Evolutionary conservation across 2,329 filamentous ascomycete species (phyloP).

Genomic region (Alternaria dauci): DNA sequence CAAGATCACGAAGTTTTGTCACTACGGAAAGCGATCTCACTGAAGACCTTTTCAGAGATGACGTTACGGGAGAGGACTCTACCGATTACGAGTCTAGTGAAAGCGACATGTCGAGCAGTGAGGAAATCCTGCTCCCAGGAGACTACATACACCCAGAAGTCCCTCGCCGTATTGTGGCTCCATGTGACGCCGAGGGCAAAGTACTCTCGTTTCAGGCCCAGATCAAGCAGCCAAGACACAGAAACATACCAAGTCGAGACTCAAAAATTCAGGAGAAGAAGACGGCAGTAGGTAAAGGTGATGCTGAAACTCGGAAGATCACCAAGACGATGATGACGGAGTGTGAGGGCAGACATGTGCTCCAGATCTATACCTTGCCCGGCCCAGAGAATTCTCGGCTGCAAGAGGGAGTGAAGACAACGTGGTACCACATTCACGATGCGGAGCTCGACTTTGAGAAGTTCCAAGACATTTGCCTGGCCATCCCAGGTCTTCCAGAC

Average conservation of each 20-base stretch:
- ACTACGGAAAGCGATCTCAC: neutral
- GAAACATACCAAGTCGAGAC: neutral
- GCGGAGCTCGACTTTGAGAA: conserved; percentile 33
- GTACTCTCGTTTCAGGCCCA: conserved; percentile 32
- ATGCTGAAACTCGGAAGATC: conserved; percentile 36
- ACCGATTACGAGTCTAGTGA: neutral
- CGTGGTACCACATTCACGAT: conserved; percentile 40
- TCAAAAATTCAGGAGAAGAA: neutral
- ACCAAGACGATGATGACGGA: conserved; percentile 30
- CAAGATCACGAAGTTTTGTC: neutral
- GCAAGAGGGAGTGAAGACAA: conserved; percentile 17
- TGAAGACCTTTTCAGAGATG: neutral
- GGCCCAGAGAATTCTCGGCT: conserved; percentile 29
- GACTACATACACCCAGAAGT: too few species aligned
- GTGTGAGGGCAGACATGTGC: conserved; percentile 23
- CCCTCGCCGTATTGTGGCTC: conserved; percentile 7
- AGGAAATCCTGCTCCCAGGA: neutral
- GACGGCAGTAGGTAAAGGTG: neutral
- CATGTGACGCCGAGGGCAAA: conserved; percentile 36
- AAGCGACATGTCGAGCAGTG: neutral
- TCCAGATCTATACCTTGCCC: conserved; percentile 34
- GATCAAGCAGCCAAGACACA: conserved; percentile 8
- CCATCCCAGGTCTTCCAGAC: conserved; percentile 27
- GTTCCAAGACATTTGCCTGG: conserved; percentile 38
- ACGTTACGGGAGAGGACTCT: too few species aligned